Conservation (phyloP, 164 flowering plant species). For the Protea cynaroides region DNA sequence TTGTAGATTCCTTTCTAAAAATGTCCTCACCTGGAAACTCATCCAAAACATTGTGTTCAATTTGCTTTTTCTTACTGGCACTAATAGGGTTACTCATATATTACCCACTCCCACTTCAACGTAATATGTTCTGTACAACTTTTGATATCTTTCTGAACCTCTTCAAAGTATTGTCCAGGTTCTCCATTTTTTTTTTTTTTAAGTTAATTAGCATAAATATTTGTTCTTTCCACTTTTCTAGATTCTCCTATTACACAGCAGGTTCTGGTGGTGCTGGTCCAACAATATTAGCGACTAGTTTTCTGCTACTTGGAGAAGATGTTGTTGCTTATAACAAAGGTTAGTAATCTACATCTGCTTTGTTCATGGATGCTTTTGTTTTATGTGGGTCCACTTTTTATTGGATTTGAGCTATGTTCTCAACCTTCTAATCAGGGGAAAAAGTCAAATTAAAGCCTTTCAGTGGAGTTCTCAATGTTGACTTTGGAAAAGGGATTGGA, state of each 20-base stretch:
- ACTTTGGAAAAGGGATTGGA: slow-evolving; percentile 90
- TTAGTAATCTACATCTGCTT: slow-evolving; percentile 14
- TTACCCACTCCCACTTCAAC: too few relatives aligned
- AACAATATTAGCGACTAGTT: slow-evolving; percentile 91
- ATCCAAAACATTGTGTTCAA: too few relatives aligned
- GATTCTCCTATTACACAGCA: slow-evolving; percentile 92
- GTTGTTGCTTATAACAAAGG: slow-evolving; percentile 92
- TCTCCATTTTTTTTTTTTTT: too few relatives aligned
- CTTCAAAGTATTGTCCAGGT: too few relatives aligned
- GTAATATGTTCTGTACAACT: too few relatives aligned
- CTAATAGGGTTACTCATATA: too few relatives aligned
- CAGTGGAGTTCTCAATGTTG: slow-evolving; percentile 81
- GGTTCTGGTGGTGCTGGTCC: slow-evolving; percentile 99
- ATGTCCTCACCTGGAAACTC: too few relatives aligned
- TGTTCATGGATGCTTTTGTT: neutral
- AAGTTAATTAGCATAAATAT: too few relatives aligned
- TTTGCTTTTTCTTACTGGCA: too few relatives aligned
- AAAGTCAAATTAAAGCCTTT: slow-evolving; percentile 75
- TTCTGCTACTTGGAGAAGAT: slow-evolving; percentile 95
- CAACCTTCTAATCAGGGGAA: slow-evolving; percentile 51
- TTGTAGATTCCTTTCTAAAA: too few relatives aligned
- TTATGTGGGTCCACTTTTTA: neutral
- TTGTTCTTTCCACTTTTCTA: slow-evolving; percentile 21
- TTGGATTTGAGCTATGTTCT: slow-evolving; percentile 7
- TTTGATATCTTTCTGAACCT: too few relatives aligned